These are phyloP conservation scores for Phialophora tarda DNA, from an alignment of 2,329 filamentous ascomycete species.

Conservation along the genomic window DNA sequence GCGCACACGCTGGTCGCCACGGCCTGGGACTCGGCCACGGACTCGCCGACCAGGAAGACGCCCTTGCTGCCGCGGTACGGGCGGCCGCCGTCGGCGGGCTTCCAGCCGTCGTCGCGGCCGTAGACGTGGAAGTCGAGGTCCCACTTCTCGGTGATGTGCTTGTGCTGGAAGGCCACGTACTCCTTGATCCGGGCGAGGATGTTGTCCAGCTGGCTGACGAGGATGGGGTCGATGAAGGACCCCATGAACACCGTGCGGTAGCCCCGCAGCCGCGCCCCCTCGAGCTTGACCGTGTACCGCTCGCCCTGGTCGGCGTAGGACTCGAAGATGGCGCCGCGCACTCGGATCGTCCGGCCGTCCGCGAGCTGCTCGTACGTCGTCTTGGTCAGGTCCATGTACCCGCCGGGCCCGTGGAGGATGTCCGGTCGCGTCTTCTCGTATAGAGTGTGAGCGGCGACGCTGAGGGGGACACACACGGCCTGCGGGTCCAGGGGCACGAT, in stretches of 20 bases:
- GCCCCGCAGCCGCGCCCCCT: constrained; percentile 53
- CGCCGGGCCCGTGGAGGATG: constrained; percentile 57
- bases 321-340: constrained; percentile 56
- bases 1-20: constrained; percentile 52
- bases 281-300: constrained; percentile 57
- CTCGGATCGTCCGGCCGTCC: constrained; percentile 41
- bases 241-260: constrained; percentile 57
- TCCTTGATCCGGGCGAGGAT: constrained; percentile 45
- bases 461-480: constrained; percentile 54
- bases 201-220: constrained; percentile 50
- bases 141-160: constrained; percentile 42
- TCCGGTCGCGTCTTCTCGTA: constrained; percentile 64
- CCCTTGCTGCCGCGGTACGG: constrained; percentile 43
- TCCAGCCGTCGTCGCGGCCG: constrained; percentile 49
- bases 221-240: constrained; percentile 54
- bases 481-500: constrained; percentile 50
- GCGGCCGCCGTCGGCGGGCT: constrained; percentile 4
- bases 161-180: constrained; percentile 36
- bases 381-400: constrained; percentile 50
- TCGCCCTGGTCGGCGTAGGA: constrained; percentile 47
- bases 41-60: constrained; percentile 57
- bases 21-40: constrained; percentile 53
- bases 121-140: constrained; percentile 55
- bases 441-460: constrained; percentile 60
- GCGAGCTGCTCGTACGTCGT: constrained; percentile 53